Base-by-base conservation (phyloP, 2,329 filamentous ascomycete genomes). In the Calonectria montana region DNA sequence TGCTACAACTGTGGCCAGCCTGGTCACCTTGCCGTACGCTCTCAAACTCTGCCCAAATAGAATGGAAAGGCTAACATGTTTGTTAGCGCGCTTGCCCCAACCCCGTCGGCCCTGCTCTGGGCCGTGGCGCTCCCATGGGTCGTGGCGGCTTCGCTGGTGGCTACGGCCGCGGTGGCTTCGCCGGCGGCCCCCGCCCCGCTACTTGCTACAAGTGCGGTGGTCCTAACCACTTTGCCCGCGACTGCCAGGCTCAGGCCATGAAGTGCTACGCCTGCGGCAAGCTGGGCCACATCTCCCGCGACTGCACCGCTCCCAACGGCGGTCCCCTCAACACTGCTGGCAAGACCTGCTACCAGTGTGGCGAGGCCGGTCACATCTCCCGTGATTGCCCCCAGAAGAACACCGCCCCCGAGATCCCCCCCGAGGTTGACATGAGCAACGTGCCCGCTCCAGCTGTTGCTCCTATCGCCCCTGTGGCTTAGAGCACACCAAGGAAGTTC, bases 301-400 rank as follows among this genome's bases (percentile, higher is more conserved):
- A 99, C 86, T 99, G 97, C 89, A 98, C 96, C 57, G 95, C 96
- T 73, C 96, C 97, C 75, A 98, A 98, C 84, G 97, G 97, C 69
- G 97, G 97, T 27, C 95, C 96, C 57, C 89, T 98, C 77, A 98
- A 97, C 90, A 97, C 95, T 75, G 95, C 94, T 74, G 96, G 96
- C 82, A 99, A 98, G 92, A 98, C 96, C 76, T 99, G 97, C 91
- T 99, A 99, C 88, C 94, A 96, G 85, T 99, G 97, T 83, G 95
- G 96, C 77, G 94, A 98, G 87, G 92, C 95, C 70, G 97, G 97
- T 65, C 96, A 98, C 86, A 98, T 98, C 85, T 97, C 95, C 71
- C 94, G 96, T 75, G 96, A 98, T 80, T 98, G 97, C 88, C 94
- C 95, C 71, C 85, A 95, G 91, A 92, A 93, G 91, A 85, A 82